phyloP scores from a whole-genome alignment of 2,329 filamentous ascomycete genomes.

The Calonectria hawksworthii region DNA sequence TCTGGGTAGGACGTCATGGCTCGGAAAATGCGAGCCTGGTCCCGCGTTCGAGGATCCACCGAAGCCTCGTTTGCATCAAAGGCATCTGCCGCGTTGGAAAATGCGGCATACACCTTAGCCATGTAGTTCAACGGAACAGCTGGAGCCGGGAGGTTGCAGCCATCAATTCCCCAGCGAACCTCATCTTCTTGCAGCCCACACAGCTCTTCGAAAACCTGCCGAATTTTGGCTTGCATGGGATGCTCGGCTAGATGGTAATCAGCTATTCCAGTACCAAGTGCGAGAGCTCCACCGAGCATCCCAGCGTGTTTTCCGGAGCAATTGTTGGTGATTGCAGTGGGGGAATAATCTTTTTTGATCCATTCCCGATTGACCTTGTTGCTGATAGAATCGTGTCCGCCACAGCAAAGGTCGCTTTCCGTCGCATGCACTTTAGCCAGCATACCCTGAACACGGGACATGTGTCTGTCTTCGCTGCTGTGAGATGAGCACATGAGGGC shows the following conservation, averaged over 20 bases:
- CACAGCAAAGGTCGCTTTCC: conserved; percentile 59
- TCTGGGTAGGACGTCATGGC: conserved; percentile 60
- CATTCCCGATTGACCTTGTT: conserved; percentile 54
- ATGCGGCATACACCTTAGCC: conserved; percentile 51
- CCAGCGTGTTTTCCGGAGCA: conserved; percentile 64
- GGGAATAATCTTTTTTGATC: conserved; percentile 54
- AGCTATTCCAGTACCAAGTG: conserved; percentile 47
- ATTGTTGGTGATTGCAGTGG: conserved; percentile 58
- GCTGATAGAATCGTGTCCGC: conserved; percentile 56
- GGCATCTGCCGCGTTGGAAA: conserved; percentile 52
- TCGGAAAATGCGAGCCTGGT: conserved; percentile 54
- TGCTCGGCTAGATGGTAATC: conserved; percentile 54
- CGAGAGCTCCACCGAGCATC: conserved; percentile 59
- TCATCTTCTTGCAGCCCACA: conserved; percentile 43
- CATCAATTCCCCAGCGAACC: conserved; percentile 59
- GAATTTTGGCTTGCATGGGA: conserved; percentile 57
- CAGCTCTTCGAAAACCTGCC: conserved; percentile 52
- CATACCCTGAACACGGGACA: conserved; percentile 54
- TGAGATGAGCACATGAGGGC: conserved; percentile 64
- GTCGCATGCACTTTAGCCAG: no score
- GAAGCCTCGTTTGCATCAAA: neutral
- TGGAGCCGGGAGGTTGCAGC: conserved; percentile 63
- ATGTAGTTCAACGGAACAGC: conserved; percentile 55
- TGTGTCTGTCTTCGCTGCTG: conserved; percentile 58
- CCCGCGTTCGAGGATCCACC: conserved; percentile 26